Base-by-base conservation (phyloP, 2,329 filamentous ascomycete species). In the Calonectria pauciramosa region DNA sequence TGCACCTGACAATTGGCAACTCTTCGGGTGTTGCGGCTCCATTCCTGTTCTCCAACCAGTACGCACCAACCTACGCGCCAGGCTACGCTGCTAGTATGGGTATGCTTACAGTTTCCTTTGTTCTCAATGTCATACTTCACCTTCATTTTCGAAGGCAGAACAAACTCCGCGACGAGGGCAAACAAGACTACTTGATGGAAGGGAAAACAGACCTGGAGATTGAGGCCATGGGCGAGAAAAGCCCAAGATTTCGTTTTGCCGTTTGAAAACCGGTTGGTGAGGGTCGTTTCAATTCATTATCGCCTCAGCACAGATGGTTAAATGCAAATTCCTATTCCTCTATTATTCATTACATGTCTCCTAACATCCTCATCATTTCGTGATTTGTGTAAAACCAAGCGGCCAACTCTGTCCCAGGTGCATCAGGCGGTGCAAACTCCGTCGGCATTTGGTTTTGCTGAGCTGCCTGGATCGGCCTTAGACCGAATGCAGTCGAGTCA, bases 1-100 rank as follows among this genome's bases (percentile, higher is more conserved):
- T 93, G 70, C 91, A 93, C 78, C 84, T 93, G 14, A 91, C 88
- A 2, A 88, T 93, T 66, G 92, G 91, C 23, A 94, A 94, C 78
- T 87, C 88, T 52, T 88, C 89, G 20, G 92, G 92, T 8, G 91
- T 94, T 41, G 91, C 93, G 84, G 88, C 90, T 1, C 90, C 91
- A 2, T 93, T 93, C 81, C 82, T 91, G 0, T 91, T 90, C 73
- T 84, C 85, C 4, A 82, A 83, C 0, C 77, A 79, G 0, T 84
- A 89, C 74, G 84, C 83, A 0, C 89, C 89, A 0, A 82, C 84
- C 0, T 91, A 87, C 71, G 80, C 88, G 13, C 86, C 84, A n/a
- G 90, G 90, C 0, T 90, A 91, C 70, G 87, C 84, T 7, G 88
- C 90, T 0, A 88, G 88, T 0, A 85, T 91, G 76, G 86, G 87